phyloP scores from a whole-genome alignment of 768 basidiomycete species.

The Amyloporia xantha region DNA sequence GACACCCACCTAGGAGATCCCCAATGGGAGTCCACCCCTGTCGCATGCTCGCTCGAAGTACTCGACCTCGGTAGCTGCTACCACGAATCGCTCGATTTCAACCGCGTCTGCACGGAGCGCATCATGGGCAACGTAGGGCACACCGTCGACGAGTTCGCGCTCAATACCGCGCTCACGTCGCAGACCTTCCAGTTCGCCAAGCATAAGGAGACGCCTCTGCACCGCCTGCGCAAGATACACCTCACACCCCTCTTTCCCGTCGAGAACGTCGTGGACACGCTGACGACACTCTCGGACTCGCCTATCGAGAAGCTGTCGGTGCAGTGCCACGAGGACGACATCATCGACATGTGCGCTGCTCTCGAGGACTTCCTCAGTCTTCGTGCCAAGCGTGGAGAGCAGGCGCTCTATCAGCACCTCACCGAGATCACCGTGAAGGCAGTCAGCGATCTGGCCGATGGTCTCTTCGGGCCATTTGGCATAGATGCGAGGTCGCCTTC shows the following conservation, averaged over 20 bases:
- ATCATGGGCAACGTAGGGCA: slow-evolving; percentile 55
- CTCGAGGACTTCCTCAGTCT: slow-evolving; percentile 50
- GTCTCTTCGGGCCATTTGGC: slow-evolving; percentile 18
- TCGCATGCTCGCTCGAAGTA: slow-evolving; percentile 45
- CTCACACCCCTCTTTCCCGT: slow-evolving; percentile 58
- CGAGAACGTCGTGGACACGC: slow-evolving; percentile 52
- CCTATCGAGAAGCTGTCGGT: slow-evolving; percentile 54
- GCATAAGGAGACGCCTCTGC: slow-evolving; percentile 38
- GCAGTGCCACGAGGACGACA: slow-evolving; percentile 57
- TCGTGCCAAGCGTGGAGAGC: slow-evolving; percentile 40
- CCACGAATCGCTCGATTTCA: slow-evolving; percentile 46
- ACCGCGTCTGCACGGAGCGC: slow-evolving; percentile 48
- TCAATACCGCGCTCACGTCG: slow-evolving; percentile 38
- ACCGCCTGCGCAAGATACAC: slow-evolving; percentile 47
- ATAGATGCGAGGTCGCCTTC: neutral
- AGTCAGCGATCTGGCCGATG: slow-evolving; percentile 32
- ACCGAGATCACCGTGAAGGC: slow-evolving; percentile 38
- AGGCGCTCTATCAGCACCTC: slow-evolving; percentile 44
- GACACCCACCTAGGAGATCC: slow-evolving; percentile 68
- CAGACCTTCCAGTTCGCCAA: slow-evolving; percentile 31
- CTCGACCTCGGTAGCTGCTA: slow-evolving; percentile 51
- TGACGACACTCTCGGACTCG: slow-evolving; percentile 49
- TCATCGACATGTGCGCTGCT: slow-evolving; percentile 52
- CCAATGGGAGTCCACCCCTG: slow-evolving; percentile 46
- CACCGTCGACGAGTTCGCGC: slow-evolving; percentile 48